Percentiles rank a stretch among this genome's conserved stretches.
Evolutionary conservation across 441 rosid genomes (phyloP).

Genomic region (Erodium chrysanthum): DNA sequence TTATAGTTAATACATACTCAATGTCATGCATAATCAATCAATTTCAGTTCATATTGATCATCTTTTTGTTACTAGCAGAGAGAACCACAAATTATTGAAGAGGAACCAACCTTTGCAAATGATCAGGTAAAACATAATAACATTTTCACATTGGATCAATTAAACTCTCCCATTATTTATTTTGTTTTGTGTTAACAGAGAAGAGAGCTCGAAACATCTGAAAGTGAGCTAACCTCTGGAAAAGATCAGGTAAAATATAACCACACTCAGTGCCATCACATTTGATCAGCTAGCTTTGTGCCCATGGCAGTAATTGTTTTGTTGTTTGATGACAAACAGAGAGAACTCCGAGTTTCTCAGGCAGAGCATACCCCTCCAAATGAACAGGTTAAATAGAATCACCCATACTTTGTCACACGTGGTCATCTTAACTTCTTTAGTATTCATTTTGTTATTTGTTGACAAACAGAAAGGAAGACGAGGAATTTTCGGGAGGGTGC

Average conservation of each 20-base stretch:
- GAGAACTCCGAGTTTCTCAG: slow-evolving; percentile 5
- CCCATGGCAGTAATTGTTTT: neutral
- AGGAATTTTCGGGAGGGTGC: slow-evolving; percentile 3
- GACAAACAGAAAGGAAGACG: slow-evolving; percentile 6
- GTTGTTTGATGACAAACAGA: slow-evolving; percentile 1
- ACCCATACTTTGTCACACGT: neutral
- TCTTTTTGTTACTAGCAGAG: neutral
- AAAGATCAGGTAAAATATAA: slow-evolving; percentile 1
- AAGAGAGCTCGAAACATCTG: neutral
- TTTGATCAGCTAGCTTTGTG: neutral
- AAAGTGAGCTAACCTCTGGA: neutral
- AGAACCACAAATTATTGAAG: slow-evolving; percentile 29
- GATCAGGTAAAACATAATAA: slow-evolving; percentile 11
- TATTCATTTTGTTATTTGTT: neutral
- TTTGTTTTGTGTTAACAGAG: neutral
- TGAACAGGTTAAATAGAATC: neutral
- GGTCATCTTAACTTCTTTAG: neutral
- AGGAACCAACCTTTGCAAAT: slow-evolving; percentile 27
- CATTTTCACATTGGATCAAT: neutral
- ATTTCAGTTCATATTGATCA: neutral
- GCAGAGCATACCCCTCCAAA: slow-evolving; percentile 1
- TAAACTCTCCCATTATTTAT: neutral
- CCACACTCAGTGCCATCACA: neutral
- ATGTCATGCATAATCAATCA: neutral
- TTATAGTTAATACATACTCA: neutral